Evolutionary conservation across 176 grass and related monocot species (phyloP), one percentile per base, ranked within the genome.

Genomic region (Ananas comosus): DNA sequence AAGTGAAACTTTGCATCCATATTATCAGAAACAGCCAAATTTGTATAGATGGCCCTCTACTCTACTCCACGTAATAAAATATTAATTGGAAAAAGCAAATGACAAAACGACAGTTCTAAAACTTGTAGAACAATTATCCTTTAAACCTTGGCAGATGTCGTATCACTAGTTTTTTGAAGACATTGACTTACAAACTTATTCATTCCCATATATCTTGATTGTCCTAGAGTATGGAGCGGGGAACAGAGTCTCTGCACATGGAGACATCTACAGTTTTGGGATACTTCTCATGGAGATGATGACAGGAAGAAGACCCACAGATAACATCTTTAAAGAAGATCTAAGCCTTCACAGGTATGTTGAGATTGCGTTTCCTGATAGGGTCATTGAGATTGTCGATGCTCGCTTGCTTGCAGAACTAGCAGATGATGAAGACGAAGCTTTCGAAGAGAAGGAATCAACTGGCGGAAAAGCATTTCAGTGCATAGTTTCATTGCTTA

Each of bases 261-360:
- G 83, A 53, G 83, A 81, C 16, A 69, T 75, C 11, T 86, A 77
- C n/a, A 83, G 79, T 18, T 88, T 59, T 12, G 77, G 77, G n/a
- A 80, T 88, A 69, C 57, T 88, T 1, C 23, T 88, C 2, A 33
- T 88, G 33, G 85, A 88, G 57, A 84, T 68, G 2, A 1, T 74
- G 16, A 84, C 72, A 0, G 77, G 70, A 2, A 81, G 50, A 23
- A 69, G 58, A 12, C 81, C 86, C 0, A 84, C 82, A 0, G 75
- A 79, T 9, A 17, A 47, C 2, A n/a, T 9, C n/a, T 78, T 58
- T 2, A 12, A 1, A 6, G 50, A 71, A 51, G 71, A 57, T 48
- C 12, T 52, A 64, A 75, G 51, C 69, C 73, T 88, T 0, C 66
- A 47, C 10, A 72, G 75, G 10, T 56, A 71, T 2, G 51, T 79